A percentile compares a stretch with the other conserved stretches of the same genome.
Evolutionary conservation across 805 yeast genomes (phyloP).

Genomic region (Myxozyma geophila): DNA sequence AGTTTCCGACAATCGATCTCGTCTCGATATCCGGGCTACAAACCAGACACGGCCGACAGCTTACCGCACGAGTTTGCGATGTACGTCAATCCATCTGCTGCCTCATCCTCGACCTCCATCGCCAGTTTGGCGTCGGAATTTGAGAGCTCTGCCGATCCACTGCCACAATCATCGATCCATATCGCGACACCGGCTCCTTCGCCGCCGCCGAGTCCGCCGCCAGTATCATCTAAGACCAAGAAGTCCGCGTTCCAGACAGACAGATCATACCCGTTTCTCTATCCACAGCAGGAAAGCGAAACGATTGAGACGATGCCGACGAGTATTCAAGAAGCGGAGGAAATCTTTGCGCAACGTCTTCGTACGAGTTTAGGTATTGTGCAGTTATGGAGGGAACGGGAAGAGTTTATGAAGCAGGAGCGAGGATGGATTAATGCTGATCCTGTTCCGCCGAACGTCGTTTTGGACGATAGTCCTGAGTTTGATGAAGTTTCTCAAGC

Average conservation of each 20-base stretch:
- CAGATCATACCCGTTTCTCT: slow-evolving; percentile 67
- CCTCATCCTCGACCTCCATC: slow-evolving; percentile 58
- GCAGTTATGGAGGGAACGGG: slow-evolving; percentile 75
- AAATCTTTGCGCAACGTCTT: slow-evolving; percentile 63
- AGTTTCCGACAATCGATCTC: slow-evolving; percentile 75
- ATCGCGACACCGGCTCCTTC: slow-evolving; percentile 90
- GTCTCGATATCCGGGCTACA: slow-evolving; percentile 74
- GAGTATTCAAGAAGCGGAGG: slow-evolving; percentile 80
- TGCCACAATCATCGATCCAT: slow-evolving; percentile 63
- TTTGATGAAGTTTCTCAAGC: slow-evolving; percentile 2
- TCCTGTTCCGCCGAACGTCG: not conserved
- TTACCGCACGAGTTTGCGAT: slow-evolving; percentile 52
- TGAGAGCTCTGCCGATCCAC: slow-evolving; percentile 51
- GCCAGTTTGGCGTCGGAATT: slow-evolving; percentile 41
- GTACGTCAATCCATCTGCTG: slow-evolving; percentile 43
- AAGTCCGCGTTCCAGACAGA: slow-evolving; percentile 61
- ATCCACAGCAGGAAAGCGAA: slow-evolving; percentile 52
- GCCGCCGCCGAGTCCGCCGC: slow-evolving; percentile 63
- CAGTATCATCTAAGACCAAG: slow-evolving; percentile 36
- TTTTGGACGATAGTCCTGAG: not conserved
- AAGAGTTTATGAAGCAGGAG: slow-evolving; percentile 72
- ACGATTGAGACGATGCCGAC: slow-evolving; percentile 54
- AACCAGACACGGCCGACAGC: slow-evolving; percentile 51
- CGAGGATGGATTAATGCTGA: slow-evolving; percentile 56
- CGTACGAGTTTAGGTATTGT: slow-evolving; percentile 68